Percentiles rank a stretch among this genome's conserved stretches.
phyloP scores from a whole-genome alignment of 2,329 filamentous ascomycete genomes.

The Cladosporium sp. region DNA sequence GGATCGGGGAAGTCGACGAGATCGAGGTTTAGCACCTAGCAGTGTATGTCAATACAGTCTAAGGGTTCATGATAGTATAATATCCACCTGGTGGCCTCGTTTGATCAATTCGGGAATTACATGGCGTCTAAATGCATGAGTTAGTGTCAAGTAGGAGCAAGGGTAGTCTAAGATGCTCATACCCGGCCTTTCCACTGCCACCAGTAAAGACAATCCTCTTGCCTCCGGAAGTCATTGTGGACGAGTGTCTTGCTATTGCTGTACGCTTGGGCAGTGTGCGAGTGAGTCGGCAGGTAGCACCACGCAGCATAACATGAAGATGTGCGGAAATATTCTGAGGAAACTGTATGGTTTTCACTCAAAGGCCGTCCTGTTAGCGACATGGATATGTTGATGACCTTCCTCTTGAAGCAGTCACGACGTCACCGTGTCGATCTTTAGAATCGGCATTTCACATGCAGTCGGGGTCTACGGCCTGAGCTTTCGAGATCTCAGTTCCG shows the following conservation, averaged over 20 bases:
- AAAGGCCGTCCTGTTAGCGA: too few relatives aligned
- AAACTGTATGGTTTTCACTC: too few relatives aligned
- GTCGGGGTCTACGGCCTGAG: background rate
- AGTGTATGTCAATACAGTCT: background rate
- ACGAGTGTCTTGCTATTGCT: background rate
- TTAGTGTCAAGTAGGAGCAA: background rate
- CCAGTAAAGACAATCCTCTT: constrained; percentile 51
- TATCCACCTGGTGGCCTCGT: constrained; percentile 41
- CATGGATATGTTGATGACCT: background rate
- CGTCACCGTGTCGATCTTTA: background rate
- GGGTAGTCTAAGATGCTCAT: background rate
- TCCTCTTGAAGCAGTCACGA: background rate
- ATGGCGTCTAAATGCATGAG: constrained; percentile 43
- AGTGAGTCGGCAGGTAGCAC: background rate
- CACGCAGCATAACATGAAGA: background rate
- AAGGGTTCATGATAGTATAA: background rate
- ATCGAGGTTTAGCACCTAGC: constrained; percentile 50
- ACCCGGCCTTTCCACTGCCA: constrained; percentile 45
- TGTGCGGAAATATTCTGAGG: too few relatives aligned
- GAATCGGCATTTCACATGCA: background rate
- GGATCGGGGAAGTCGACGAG: constrained; percentile 40
- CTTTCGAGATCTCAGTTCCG: background rate
- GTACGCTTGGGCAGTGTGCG: background rate
- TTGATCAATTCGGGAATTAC: constrained; percentile 50
- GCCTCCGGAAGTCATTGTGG: constrained; percentile 24